These are phyloP conservation scores for Epichloe typhina DNA, from an alignment of 2,329 filamentous ascomycete genomes.

Conservation along the genomic window DNA sequence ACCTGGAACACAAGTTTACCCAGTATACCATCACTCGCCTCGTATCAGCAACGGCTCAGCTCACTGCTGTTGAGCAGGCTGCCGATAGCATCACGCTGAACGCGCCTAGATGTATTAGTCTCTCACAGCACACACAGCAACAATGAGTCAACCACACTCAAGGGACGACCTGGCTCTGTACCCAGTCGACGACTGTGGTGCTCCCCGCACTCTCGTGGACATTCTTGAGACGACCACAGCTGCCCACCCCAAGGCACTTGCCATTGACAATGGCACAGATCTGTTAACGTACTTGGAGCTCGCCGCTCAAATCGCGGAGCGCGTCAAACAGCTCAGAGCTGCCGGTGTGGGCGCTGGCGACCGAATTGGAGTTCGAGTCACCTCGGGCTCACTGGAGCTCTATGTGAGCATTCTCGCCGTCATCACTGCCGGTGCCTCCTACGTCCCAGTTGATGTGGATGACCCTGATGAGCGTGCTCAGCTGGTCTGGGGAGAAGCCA, in stretches of 20 bases:
- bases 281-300: constrained; percentile 7
- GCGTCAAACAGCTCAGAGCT: constrained; percentile 4
- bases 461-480: constrained; percentile 11
- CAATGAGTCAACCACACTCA: constrained; percentile 2
- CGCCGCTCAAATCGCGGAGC: background rate
- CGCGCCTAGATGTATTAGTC: constrained; percentile 1
- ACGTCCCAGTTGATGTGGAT: constrained; percentile 13
- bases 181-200: constrained; percentile 1
- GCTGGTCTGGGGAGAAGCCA: constrained; percentile 10
- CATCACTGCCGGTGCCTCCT: constrained; percentile 9
- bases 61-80: background rate
- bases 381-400: constrained; percentile 10
- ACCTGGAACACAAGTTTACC: background rate
- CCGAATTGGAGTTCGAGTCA: constrained; percentile 9
- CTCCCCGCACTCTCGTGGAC: constrained; percentile 10
- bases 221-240: constrained; percentile 7
- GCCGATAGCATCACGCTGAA: background rate
- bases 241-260: constrained; percentile 4
- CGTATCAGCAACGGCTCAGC: background rate
- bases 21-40: background rate
- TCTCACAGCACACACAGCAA: background rate
- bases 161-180: constrained; percentile 6
- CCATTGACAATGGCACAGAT: constrained; percentile 9
- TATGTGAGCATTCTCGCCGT: constrained; percentile 11
- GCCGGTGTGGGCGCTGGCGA: constrained; percentile 9